These are phyloP conservation scores for Trifolium dubium DNA, from an alignment of 306 rosid species.

Conservation along the genomic window DNA sequence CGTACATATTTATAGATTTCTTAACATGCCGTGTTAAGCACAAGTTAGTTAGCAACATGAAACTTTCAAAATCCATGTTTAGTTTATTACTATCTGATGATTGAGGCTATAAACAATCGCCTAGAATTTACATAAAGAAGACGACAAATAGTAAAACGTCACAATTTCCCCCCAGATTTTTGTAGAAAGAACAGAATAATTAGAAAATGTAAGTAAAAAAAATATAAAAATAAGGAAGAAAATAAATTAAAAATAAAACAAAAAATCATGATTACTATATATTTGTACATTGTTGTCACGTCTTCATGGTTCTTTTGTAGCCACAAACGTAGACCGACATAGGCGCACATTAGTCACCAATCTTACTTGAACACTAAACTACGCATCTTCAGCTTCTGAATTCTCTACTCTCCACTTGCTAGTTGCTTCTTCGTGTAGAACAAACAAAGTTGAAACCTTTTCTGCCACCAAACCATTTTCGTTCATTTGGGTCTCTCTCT, in stretches of 20 bases:
- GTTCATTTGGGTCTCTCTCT: background rate
- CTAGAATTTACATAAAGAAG: background rate
- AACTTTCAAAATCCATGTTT: background rate
- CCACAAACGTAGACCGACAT: constrained; percentile 53
- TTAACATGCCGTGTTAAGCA: too few species aligned
- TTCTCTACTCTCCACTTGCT: constrained; percentile 40
- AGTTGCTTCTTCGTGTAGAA: constrained; percentile 45
- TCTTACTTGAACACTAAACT: constrained; percentile 34
- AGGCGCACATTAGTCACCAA: constrained; percentile 49
- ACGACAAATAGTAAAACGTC: constrained; percentile 18
- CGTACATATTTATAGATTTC: too few species aligned
- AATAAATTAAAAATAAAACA: background rate
- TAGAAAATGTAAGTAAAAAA: background rate
- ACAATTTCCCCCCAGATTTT: constrained; percentile 13
- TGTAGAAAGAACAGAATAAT: constrained; percentile 19
- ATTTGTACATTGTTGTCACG: constrained; percentile 33
- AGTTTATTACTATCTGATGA: too few species aligned
- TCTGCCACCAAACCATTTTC: constrained; percentile 40
- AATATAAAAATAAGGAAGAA: background rate
- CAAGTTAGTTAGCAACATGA: too few species aligned
- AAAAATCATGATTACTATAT: constrained; percentile 27
- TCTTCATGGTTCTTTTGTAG: constrained; percentile 41
- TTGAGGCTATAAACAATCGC: background rate
- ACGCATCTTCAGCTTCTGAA: constrained; percentile 42
- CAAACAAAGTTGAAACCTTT: constrained; percentile 26